These are phyloP conservation scores for Apostasia shenzhenica DNA, from an alignment of 106 monocot genomes.

Conservation along the genomic window DNA sequence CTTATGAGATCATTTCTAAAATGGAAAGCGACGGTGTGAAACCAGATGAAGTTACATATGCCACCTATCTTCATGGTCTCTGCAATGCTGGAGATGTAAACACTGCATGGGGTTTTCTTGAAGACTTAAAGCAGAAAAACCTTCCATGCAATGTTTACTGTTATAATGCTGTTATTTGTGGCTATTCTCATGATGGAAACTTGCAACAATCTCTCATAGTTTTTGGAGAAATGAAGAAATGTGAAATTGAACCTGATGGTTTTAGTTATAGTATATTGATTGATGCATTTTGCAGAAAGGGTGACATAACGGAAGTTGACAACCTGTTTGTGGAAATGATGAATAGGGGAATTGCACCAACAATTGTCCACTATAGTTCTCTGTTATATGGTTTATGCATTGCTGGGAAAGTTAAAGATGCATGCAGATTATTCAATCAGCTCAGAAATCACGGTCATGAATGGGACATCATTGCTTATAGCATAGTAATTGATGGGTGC, in stretches of 20 bases:
- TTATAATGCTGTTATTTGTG: neutral
- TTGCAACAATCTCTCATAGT: neutral
- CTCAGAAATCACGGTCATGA: neutral
- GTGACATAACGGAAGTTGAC: neutral
- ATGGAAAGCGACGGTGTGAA: neutral
- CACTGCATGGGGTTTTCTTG: slow-evolving; percentile 2
- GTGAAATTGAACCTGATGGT: neutral
- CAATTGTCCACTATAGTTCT: neutral
- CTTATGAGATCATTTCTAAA: neutral
- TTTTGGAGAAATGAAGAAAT: slow-evolving; percentile 4
- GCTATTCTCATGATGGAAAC: neutral
- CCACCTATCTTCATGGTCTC: neutral
- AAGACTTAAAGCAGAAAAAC: neutral
- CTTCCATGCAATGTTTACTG: neutral
- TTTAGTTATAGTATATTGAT: slow-evolving; percentile 5
- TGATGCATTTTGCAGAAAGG: neutral
- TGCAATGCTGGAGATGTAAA: neutral
- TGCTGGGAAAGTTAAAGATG: neutral
- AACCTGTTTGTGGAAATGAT: slow-evolving; percentile 3
- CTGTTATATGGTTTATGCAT: slow-evolving; percentile 4
- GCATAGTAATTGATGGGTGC: neutral
- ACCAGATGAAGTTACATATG: slow-evolving; percentile 1
- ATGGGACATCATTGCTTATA: neutral
- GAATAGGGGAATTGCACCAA: neutral
- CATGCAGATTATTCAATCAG: neutral